A percentile compares a stretch with the other conserved stretches of the same genome.
phyloP scores from a whole-genome alignment of 495 filamentous ascomycete species.

The Glarea lozoyensis region DNA sequence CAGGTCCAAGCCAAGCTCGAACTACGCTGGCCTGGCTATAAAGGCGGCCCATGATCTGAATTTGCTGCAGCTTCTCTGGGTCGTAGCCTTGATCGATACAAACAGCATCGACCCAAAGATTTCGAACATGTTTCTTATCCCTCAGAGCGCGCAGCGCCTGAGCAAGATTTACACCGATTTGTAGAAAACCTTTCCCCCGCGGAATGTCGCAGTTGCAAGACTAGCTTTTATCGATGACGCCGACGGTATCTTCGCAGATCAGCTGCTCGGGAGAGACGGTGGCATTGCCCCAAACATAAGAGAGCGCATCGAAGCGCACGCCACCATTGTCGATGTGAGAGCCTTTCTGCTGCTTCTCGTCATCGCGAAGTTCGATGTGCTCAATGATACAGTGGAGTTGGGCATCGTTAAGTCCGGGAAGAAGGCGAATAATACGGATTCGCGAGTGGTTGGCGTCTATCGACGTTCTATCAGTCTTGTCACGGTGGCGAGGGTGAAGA shows the following conservation, averaged over 20 bases:
- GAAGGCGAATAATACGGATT: background rate
- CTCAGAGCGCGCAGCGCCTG: background rate
- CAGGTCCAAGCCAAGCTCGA: slow-evolving; percentile 26
- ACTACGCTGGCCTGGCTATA: slow-evolving; percentile 21
- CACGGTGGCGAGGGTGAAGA: background rate
- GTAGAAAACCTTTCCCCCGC: background rate
- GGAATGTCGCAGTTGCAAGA: background rate
- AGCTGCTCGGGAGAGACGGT: background rate
- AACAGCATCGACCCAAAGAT: slow-evolving; percentile 28
- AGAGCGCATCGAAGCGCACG: background rate
- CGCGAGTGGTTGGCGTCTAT: background rate
- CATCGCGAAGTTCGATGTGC: background rate
- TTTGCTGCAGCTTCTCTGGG: slow-evolving; percentile 24
- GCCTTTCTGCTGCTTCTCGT: slow-evolving; percentile 1
- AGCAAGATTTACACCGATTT: background rate
- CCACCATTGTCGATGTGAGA: background rate
- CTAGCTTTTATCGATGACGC: background rate
- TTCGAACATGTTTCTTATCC: background rate
- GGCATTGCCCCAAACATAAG: background rate
- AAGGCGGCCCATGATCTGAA: slow-evolving; percentile 26
- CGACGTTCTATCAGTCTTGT: background rate
- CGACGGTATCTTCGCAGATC: background rate
- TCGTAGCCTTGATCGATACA: slow-evolving; percentile 30
- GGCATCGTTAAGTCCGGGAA: background rate
- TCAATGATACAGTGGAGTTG: background rate